A percentile compares a stretch with the other conserved stretches of the same genome.
phyloP scores from a whole-genome alignment of 768 basidiomycete genomes.

The Naematelia aurantialba region DNA sequence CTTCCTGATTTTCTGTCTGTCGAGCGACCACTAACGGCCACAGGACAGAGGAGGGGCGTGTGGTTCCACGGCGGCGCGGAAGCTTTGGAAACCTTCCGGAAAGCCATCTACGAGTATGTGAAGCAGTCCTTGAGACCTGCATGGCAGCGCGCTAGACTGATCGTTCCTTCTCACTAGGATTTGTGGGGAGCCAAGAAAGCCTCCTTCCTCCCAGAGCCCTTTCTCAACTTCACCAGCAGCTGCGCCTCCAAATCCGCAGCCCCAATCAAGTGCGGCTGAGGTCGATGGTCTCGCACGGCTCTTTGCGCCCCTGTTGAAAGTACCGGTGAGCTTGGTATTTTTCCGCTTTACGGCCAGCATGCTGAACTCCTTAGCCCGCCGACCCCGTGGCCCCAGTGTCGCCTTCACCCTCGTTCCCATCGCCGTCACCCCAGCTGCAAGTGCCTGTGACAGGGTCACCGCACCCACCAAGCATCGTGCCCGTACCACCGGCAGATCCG shows the following conservation, averaged over 20 bases:
- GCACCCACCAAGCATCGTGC: not conserved
- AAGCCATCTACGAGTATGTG: conserved; percentile 27
- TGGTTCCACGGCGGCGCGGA: conserved; percentile 36
- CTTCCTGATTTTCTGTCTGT: not conserved
- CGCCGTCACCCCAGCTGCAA: not conserved
- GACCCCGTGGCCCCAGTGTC: not conserved
- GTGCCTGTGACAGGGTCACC: not conserved
- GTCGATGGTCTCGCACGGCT: conserved; percentile 2
- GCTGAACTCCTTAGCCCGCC: not conserved
- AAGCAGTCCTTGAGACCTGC: not conserved
- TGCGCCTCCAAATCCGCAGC: not conserved
- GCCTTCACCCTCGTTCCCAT: not conserved
- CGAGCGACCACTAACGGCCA: not conserved
- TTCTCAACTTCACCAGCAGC: not conserved
- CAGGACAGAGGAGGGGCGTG: conserved; percentile 25
- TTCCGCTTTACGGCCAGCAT: not conserved
- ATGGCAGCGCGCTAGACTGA: not conserved
- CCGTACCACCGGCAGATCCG: not conserved
- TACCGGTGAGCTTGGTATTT: not conserved
- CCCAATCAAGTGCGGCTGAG: not conserved
- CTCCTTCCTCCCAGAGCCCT: not conserved
- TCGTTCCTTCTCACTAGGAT: conserved; percentile 25
- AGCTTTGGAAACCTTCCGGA: conserved; percentile 23
- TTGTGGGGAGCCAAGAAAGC: conserved; percentile 33
- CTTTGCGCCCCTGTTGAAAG: not conserved